Percentiles rank a stretch among this genome's conserved stretches.
Conservation (phyloP, 1,284 basidiomycete species). For the Blastosporella zonata region DNA sequence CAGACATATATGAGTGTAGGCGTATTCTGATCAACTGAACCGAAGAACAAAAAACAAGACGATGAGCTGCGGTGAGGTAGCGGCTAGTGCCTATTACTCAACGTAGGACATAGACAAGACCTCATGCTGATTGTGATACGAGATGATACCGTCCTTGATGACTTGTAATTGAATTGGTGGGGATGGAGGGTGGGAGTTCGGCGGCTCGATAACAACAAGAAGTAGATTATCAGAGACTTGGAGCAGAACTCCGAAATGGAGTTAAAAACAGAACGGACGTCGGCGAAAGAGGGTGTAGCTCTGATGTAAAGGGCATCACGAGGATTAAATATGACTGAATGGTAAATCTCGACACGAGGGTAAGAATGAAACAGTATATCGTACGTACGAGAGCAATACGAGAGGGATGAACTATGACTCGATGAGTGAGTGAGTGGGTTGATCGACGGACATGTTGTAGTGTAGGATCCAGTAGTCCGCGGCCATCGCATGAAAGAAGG, state of each 20-base stretch:
- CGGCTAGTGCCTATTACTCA: no score
- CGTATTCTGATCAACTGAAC: neutral
- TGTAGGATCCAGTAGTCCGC: neutral
- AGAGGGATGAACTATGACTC: neutral
- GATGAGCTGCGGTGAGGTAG: conserved; percentile 1
- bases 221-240: neutral
- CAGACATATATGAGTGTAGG: neutral
- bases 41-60: neutral
- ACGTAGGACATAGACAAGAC: neutral
- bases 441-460: neutral
- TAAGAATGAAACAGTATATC: neutral
- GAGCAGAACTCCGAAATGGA: neutral
- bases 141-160: no score
- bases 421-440: neutral
- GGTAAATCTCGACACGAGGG: neutral
- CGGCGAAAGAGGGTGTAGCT: neutral
- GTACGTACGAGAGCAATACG: neutral
- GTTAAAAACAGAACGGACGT: neutral
- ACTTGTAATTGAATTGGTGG: no score
- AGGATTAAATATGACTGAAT: neutral
- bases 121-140: no score
- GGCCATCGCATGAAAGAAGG: neutral
- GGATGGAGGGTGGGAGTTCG: no score
- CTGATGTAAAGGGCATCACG: neutral
- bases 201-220: no score